phyloP scores from a whole-genome alignment of 331 rosid genomes.

The Saraca asoca region DNA sequence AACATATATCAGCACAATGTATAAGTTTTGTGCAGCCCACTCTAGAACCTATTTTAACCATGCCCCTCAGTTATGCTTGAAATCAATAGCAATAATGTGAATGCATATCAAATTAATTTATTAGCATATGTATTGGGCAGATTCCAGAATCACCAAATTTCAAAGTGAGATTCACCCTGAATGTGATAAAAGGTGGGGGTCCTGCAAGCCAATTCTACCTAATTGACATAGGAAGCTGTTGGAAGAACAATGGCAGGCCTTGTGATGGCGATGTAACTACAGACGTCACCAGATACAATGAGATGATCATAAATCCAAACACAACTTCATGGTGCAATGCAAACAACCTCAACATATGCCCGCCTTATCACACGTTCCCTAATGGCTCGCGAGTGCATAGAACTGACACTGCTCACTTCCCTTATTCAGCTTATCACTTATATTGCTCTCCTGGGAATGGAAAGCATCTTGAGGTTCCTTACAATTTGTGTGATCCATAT shows the following conservation, averaged over 20 bases:
- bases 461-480: constrained; percentile 36
- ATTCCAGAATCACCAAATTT: constrained; percentile 50
- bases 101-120: not conserved
- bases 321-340: constrained; percentile 35
- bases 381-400: constrained; percentile 37
- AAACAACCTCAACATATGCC: constrained; percentile 28
- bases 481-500: constrained; percentile 40
- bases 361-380: constrained; percentile 41
- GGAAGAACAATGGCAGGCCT: constrained; percentile 45
- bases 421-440: constrained; percentile 41
- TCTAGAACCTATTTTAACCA: not conserved
- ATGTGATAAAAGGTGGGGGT: constrained; percentile 37
- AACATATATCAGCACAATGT: not conserved
- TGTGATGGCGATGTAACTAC: constrained; percentile 42
- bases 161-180: constrained; percentile 40
- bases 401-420: constrained; percentile 29
- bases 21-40: not conserved
- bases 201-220: constrained; percentile 42
- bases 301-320: constrained; percentile 44
- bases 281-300: constrained; percentile 45
- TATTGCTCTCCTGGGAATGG: constrained; percentile 48
- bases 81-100: not conserved
- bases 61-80: not conserved
- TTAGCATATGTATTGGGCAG: constrained; percentile 13
- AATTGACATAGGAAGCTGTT: constrained; percentile 45